Conservation (phyloP, 768 basidiomycete genomes). For the Cystobasidium tubakii region DNA sequence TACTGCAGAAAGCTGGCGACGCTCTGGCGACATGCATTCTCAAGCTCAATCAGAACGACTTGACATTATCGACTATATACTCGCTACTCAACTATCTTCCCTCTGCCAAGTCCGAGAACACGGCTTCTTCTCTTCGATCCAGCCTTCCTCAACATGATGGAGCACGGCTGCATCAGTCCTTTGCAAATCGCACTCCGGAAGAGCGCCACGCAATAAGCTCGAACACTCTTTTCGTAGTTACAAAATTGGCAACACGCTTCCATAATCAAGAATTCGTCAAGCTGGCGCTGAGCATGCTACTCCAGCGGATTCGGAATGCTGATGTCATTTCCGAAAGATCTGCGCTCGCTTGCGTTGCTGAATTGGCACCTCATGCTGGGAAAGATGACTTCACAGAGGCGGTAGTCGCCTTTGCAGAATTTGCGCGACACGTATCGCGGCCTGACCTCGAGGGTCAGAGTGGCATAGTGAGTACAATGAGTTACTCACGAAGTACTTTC, state of each 20-base stretch:
- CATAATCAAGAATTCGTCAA: conserved; percentile 62
- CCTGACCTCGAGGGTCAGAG: not conserved
- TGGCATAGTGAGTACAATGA: conserved; percentile 6
- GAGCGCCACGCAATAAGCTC: conserved; percentile 11
- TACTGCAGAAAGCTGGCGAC: conserved; percentile 77
- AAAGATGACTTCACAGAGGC: conserved; percentile 74
- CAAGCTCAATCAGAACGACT: conserved; percentile 76
- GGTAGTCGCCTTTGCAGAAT: conserved; percentile 71
- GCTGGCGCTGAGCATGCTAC: conserved; percentile 82
- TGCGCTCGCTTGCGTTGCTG: conserved; percentile 84
- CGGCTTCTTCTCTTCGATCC: not conserved
- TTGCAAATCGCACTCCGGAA: conserved; percentile 31
- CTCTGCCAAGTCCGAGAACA: conserved; percentile 52
- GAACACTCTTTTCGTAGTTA: not conserved
- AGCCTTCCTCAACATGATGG: not conserved
- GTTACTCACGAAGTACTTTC: not conserved
- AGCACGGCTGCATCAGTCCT: not conserved
- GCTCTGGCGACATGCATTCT: conserved; percentile 84
- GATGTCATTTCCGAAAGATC: conserved; percentile 66
- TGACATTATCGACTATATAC: conserved; percentile 92
- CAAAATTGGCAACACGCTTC: conserved; percentile 4
- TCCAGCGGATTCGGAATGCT: conserved; percentile 75
- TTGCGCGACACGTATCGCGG: conserved; percentile 56
- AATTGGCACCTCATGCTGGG: conserved; percentile 73
- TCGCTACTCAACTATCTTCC: conserved; percentile 88